A percentile compares a stretch with the other conserved stretches of the same genome.
phyloP scores from a whole-genome alignment of 169 alveolate species.

The Plasmodium billcollinsi region DNA sequence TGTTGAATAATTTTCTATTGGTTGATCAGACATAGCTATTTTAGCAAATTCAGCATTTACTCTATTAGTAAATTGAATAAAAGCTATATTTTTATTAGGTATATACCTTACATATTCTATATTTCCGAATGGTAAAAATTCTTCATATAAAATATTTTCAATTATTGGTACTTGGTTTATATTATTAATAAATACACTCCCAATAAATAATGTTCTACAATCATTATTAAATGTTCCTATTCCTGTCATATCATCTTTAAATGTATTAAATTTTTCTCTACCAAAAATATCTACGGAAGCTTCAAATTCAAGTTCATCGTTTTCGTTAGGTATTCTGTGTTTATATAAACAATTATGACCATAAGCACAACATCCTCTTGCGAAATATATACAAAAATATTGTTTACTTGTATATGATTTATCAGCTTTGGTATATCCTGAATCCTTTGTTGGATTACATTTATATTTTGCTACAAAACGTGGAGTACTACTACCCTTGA shows the following conservation, averaged over 20 bases:
- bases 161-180: constrained; percentile 91
- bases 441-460: constrained; percentile 95
- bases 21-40: constrained; percentile 98
- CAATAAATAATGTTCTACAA: constrained; percentile 95
- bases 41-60: constrained; percentile 99
- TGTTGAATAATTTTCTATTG: constrained; percentile 90
- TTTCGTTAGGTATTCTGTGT: constrained; percentile 97
- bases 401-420: constrained; percentile 81
- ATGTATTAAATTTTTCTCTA: constrained; percentile 95
- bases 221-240: constrained; percentile 98
- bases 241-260: constrained; percentile 97
- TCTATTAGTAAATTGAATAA: constrained; percentile 95
- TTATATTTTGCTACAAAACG: constrained; percentile 90
- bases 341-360: constrained; percentile 97
- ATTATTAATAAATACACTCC: constrained; percentile 87
- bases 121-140: constrained; percentile 97
- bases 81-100: constrained; percentile 95
- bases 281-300: constrained; percentile 98
- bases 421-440: constrained; percentile 98
- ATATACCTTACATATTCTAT: constrained; percentile 94
- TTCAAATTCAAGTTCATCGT: constrained; percentile 94
- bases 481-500: constrained; percentile 88
- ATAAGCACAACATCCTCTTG: constrained; percentile 98
- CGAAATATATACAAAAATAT: constrained; percentile 96
- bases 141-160: constrained; percentile 93